Percentiles rank a stretch among this genome's conserved stretches.
Evolutionary conservation across 352 stramenopile genomes (phyloP).

Genomic region (Hyaloperonospora brassicae): DNA sequence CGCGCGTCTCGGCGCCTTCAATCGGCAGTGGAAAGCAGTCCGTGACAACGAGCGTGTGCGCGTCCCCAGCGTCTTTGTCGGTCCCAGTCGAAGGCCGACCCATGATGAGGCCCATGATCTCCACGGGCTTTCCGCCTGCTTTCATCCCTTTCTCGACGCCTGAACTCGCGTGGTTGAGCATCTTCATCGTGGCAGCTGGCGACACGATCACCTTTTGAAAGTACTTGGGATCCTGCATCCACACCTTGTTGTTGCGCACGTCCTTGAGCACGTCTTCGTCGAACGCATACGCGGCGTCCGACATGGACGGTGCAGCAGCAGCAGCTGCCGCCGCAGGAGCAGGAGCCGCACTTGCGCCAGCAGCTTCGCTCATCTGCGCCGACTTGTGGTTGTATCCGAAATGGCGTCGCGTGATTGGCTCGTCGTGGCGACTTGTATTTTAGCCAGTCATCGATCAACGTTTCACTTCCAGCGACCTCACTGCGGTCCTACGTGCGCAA

Average conservation of each 20-base stretch:
- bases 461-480: background rate
- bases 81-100: conserved; percentile 85
- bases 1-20: conserved; percentile 91
- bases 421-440: background rate
- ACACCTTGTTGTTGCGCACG: conserved; percentile 81
- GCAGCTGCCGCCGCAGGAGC: conserved; percentile 2
- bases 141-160: conserved; percentile 98
- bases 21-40: conserved; percentile 98
- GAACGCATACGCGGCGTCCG: conserved; percentile 70
- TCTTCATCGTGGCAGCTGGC: conserved; percentile 92
- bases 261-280: conserved; percentile 82
- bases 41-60: conserved; percentile 93
- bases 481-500: no score
- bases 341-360: no score
- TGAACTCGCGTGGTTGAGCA: conserved; percentile 96
- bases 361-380: conserved; percentile 15
- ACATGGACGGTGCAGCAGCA: conserved; percentile 24
- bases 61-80: conserved; percentile 79
- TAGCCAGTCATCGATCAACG: background rate
- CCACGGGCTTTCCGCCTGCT: conserved; percentile 91
- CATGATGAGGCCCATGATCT: conserved; percentile 99
- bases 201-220: conserved; percentile 95
- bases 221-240: conserved; percentile 91
- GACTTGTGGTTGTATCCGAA: no score
- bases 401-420: conserved; percentile 7